Evolutionary conservation across 345 rosid species (phyloP).

Genomic region (Populus ilicifolia): DNA sequence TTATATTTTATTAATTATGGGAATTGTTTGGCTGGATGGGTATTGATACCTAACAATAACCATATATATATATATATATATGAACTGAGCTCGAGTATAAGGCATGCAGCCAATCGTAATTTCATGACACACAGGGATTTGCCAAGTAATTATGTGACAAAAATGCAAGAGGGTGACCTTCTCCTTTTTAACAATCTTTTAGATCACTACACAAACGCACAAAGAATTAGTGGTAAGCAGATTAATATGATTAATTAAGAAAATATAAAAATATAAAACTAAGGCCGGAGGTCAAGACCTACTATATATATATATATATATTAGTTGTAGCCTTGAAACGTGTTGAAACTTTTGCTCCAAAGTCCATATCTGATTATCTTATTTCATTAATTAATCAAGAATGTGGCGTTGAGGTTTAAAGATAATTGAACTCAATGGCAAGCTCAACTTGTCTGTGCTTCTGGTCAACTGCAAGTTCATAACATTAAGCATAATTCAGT

Average conservation of each 20-base stretch:
- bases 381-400: not conserved
- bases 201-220: not conserved
- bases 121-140: no score
- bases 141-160: not conserved
- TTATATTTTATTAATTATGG: no score
- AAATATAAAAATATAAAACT: not conserved
- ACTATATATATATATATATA: not conserved
- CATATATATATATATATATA: no score
- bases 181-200: not conserved
- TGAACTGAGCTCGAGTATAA: no score
- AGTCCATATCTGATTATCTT: no score
- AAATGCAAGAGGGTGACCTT: not conserved
- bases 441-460: not conserved
- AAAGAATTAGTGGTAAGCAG: not conserved
- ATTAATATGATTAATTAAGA: not conserved
- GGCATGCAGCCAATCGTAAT: no score
- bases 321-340: no score
- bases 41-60: no score
- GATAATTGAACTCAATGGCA: constrained; percentile 1
- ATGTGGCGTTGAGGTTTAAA: not conserved
- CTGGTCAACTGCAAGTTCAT: constrained; percentile 19
- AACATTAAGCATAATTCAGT: not conserved
- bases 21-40: no score
- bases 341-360: not conserved
- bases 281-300: not conserved